A percentile compares a stretch with the other conserved stretches of the same genome.
These are phyloP conservation scores for Teratosphaeriaceae sp. DNA, from an alignment of 2,329 filamentous ascomycete genomes.

Conservation along the genomic window DNA sequence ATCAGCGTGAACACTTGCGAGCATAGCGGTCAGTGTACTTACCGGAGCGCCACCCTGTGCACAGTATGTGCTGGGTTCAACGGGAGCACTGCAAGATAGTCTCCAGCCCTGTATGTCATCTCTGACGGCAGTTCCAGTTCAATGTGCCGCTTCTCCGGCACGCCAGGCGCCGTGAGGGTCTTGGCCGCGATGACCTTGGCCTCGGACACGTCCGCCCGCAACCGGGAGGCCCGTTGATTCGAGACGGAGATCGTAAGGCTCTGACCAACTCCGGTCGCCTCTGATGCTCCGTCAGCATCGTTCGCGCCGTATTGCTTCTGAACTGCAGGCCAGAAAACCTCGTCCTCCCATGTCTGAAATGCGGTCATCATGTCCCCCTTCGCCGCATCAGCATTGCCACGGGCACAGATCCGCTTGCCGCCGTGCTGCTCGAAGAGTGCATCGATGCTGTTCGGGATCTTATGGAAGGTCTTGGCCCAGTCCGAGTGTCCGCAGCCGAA, in stretches of 20 bases:
- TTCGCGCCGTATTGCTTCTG: background rate
- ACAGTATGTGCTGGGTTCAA: slow-evolving; percentile 60
- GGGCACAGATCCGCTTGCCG: slow-evolving; percentile 41
- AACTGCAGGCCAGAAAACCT: slow-evolving; percentile 47
- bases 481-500: slow-evolving; percentile 62
- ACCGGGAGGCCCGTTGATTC: slow-evolving; percentile 36
- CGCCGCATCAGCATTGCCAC: slow-evolving; percentile 55
- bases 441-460: slow-evolving; percentile 59
- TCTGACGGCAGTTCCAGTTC: slow-evolving; percentile 38
- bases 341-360: slow-evolving; percentile 63
- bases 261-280: slow-evolving; percentile 18
- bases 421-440: slow-evolving; percentile 45
- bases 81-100: slow-evolving; percentile 61
- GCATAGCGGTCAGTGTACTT: background rate
- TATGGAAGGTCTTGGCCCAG: slow-evolving; percentile 56
- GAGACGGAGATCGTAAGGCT: slow-evolving; percentile 31
- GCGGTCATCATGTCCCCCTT: slow-evolving; percentile 60
- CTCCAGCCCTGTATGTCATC: slow-evolving; percentile 62
- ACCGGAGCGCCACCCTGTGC: slow-evolving; percentile 49
- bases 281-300: slow-evolving; percentile 13
- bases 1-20: background rate
- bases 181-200: slow-evolving; percentile 51
- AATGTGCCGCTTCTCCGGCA: slow-evolving; percentile 51
- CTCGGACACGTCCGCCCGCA: slow-evolving; percentile 57
- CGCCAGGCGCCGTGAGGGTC: slow-evolving; percentile 45